These are phyloP conservation scores for Pleodorina starrii DNA, from an alignment of 139 green algal species.

Conservation along the genomic window DNA sequence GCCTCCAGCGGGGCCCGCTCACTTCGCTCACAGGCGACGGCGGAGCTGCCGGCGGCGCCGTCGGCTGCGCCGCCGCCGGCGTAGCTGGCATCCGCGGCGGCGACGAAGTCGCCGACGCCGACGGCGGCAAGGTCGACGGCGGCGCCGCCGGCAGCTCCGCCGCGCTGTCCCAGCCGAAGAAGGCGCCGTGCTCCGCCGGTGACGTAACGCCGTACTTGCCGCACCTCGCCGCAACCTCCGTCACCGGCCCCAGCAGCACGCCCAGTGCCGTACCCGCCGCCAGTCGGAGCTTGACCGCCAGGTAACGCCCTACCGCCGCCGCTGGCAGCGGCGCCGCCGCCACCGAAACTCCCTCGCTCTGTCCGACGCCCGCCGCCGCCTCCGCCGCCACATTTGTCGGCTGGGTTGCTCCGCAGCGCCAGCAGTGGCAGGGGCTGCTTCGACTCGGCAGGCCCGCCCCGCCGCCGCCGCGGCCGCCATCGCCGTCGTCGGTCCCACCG, in stretches of 20 bases:
- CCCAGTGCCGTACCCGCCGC: not conserved
- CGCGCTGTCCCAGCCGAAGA: constrained; percentile 14
- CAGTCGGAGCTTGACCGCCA: constrained; percentile 4
- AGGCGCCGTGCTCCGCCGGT: not conserved
- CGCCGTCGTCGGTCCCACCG: not conserved
- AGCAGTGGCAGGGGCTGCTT: not conserved
- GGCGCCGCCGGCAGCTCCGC: not conserved
- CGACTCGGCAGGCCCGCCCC: not conserved
- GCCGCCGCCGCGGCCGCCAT: not conserved
- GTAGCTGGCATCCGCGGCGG: not conserved
- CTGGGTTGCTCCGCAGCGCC: not conserved
- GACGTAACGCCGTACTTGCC: constrained; percentile 19
- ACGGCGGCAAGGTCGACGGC: too few species aligned
- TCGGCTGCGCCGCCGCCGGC: not conserved
- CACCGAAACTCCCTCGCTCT: not conserved
- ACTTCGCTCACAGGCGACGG: too few species aligned
- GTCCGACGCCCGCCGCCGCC: not conserved
- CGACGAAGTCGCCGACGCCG: not conserved
- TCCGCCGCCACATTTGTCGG: not conserved
- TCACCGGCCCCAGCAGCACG: not conserved
- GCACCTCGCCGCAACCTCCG: constrained; percentile 13
- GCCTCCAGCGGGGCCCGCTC: too few species aligned
- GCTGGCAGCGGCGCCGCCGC: not conserved
- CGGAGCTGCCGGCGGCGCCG: not conserved
- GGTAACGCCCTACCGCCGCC: not conserved